Percentiles rank a stretch among this genome's conserved stretches.
Conservation (phyloP, 805 yeast genomes). For the Sugiyamaella chiloensis region DNA sequence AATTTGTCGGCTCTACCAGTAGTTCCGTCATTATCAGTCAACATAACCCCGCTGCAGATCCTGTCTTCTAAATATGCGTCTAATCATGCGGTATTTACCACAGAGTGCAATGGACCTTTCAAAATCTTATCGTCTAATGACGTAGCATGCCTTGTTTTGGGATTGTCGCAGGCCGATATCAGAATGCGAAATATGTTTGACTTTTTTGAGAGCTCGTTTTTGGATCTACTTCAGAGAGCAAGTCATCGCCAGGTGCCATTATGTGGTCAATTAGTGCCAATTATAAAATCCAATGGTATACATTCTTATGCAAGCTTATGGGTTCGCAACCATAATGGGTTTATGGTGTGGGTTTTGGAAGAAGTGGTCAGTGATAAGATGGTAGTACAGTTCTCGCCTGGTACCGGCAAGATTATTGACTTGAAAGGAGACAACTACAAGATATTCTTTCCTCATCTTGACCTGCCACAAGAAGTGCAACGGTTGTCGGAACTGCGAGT, state of each 20-base stretch:
- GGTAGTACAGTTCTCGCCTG: constrained; percentile 16
- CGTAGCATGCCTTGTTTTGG: constrained; percentile 82
- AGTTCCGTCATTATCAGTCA: constrained; percentile 13
- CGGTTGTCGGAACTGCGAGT: background rate
- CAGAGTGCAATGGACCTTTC: constrained; percentile 74
- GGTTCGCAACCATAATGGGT: constrained; percentile 56
- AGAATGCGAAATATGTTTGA: constrained; percentile 66
- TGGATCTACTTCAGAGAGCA: background rate
- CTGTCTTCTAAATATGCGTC: constrained; percentile 59
- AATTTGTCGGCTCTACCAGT: constrained; percentile 16
- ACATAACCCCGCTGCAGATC: constrained; percentile 55
- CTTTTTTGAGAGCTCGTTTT: constrained; percentile 37
- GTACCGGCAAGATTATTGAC: constrained; percentile 6
- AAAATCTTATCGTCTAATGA: constrained; percentile 80
- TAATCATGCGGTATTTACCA: constrained; percentile 79
- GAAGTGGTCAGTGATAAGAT: constrained; percentile 53
- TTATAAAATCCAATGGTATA: constrained; percentile 60
- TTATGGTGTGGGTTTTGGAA: constrained; percentile 81
- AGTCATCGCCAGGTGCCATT: constrained; percentile 29
- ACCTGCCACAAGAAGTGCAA: background rate
- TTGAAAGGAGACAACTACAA: constrained; percentile 14
- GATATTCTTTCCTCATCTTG: constrained; percentile 6
- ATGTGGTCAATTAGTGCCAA: constrained; percentile 78
- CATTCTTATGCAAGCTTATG: constrained; percentile 85
- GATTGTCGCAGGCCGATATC: constrained; percentile 64